These are phyloP conservation scores for Limtongia smithiae DNA, from an alignment of 805 yeast species.

Conservation along the genomic window DNA sequence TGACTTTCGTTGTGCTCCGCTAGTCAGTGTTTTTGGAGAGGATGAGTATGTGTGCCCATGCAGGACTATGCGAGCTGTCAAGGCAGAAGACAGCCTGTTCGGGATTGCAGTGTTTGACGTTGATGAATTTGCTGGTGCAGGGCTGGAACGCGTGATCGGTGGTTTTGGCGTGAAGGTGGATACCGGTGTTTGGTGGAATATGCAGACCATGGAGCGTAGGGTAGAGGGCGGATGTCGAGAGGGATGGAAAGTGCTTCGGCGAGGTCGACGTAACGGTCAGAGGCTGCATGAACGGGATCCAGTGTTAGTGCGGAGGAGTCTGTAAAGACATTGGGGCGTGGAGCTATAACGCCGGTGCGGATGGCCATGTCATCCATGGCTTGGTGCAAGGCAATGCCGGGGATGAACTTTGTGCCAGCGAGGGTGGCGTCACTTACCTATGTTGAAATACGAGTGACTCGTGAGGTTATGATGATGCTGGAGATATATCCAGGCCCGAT, in stretches of 20 bases:
- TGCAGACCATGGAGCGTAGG: slow-evolving; percentile 45
- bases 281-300: slow-evolving; percentile 38
- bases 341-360: slow-evolving; percentile 46
- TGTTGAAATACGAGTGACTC: slow-evolving; percentile 60
- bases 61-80: slow-evolving; percentile 50
- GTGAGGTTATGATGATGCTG: slow-evolving; percentile 55
- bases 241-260: slow-evolving; percentile 34
- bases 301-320: slow-evolving; percentile 31
- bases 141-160: slow-evolving; percentile 68
- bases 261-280: slow-evolving; percentile 51
- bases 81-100: slow-evolving; percentile 54
- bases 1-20: slow-evolving; percentile 45
- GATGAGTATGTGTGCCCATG: slow-evolving; percentile 51
- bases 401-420: slow-evolving; percentile 41
- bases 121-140: slow-evolving; percentile 56
- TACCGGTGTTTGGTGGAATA: slow-evolving; percentile 45
- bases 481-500: slow-evolving; percentile 36
- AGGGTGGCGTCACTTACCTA: slow-evolving; percentile 35
- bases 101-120: slow-evolving; percentile 35
- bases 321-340: slow-evolving; percentile 32
- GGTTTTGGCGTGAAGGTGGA: slow-evolving; percentile 45
- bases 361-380: slow-evolving; percentile 46
- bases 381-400: slow-evolving; percentile 43
- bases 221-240: no score
- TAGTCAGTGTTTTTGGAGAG: slow-evolving; percentile 50